Percentiles rank a stretch among this genome's conserved stretches.
These are phyloP conservation scores for Candida tibetensis DNA, from an alignment of 805 yeast species.

Conservation along the genomic window DNA sequence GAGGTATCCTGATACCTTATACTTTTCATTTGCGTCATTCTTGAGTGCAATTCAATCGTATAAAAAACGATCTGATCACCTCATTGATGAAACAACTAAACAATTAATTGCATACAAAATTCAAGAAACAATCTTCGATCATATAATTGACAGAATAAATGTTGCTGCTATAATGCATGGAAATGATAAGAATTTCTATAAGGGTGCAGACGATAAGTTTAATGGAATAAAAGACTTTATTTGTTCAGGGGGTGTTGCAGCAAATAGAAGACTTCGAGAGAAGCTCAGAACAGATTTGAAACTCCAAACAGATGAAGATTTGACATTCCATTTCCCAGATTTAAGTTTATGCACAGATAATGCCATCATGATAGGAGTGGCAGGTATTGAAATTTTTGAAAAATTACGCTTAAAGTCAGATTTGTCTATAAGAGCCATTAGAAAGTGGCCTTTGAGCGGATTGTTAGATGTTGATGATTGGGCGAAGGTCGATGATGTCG, in stretches of 20 bases:
- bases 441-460: slow-evolving; percentile 79
- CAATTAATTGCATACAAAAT: slow-evolving; percentile 54
- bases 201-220: slow-evolving; percentile 39
- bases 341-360: slow-evolving; percentile 83
- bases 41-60: slow-evolving; percentile 49
- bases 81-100: slow-evolving; percentile 47
- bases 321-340: slow-evolving; percentile 64
- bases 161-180: slow-evolving; percentile 44
- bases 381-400: slow-evolving; percentile 87
- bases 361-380: slow-evolving; percentile 97
- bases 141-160: slow-evolving; percentile 62
- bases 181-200: slow-evolving; percentile 2
- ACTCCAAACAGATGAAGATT: slow-evolving; percentile 7
- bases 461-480: slow-evolving; percentile 51
- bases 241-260: slow-evolving; percentile 93
- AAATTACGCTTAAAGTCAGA: slow-evolving; percentile 45
- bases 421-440: slow-evolving; percentile 56
- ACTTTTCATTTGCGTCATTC: slow-evolving; percentile 78
- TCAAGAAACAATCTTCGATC: slow-evolving; percentile 69
- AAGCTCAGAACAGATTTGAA: slow-evolving; percentile 43
- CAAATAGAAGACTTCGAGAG: slow-evolving; percentile 57
- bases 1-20: slow-evolving; percentile 24
- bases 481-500: slow-evolving; percentile 27
- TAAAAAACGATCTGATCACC: slow-evolving; percentile 15
- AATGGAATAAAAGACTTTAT: slow-evolving; percentile 54